Evolutionary conservation across 1,284 basidiomycete genomes (phyloP).

Genomic region (Naganishia albida): DNA sequence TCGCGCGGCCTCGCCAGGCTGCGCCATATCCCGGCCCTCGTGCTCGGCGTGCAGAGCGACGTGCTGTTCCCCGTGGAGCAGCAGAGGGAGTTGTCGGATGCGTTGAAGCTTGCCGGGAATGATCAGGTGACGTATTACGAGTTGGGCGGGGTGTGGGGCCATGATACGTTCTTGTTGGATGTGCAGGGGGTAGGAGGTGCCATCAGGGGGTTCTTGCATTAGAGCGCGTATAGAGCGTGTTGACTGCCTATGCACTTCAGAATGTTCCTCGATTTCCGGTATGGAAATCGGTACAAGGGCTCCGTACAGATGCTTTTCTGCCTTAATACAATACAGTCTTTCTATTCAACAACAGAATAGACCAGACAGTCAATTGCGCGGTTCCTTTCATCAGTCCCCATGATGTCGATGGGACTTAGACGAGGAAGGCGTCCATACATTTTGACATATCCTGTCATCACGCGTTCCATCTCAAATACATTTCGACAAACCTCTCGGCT

Average conservation of each 20-base stretch:
- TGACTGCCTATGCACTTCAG: not conserved
- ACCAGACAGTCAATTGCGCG: no score
- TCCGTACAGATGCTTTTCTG: no score
- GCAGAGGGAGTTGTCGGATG: conserved; percentile 92
- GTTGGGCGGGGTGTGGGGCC: conserved; percentile 96
- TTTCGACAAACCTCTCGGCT: no score
- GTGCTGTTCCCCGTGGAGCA: conserved; percentile 97
- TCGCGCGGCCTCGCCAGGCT: conserved; percentile 80
- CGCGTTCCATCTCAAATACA: no score
- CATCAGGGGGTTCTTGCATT: conserved; percentile 69
- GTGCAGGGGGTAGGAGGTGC: conserved; percentile 76
- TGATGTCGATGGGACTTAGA: no score
- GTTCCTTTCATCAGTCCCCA: no score
- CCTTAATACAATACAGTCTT: no score
- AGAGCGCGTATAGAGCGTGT: not conserved
- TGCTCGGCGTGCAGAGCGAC: conserved; percentile 95
- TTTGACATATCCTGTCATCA: no score
- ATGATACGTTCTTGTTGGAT: conserved; percentile 92
- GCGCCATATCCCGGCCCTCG: conserved; percentile 73
- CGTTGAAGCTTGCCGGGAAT: conserved; percentile 85
- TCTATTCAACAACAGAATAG: no score
- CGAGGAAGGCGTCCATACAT: no score
- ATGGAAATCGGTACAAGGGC: no score
- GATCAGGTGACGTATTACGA: conserved; percentile 91
- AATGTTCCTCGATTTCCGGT: no score